Evolutionary conservation across 768 basidiomycete genomes (phyloP), one percentile per base, ranked within the genome.

Genomic region (Leccinum fibrillosum): DNA sequence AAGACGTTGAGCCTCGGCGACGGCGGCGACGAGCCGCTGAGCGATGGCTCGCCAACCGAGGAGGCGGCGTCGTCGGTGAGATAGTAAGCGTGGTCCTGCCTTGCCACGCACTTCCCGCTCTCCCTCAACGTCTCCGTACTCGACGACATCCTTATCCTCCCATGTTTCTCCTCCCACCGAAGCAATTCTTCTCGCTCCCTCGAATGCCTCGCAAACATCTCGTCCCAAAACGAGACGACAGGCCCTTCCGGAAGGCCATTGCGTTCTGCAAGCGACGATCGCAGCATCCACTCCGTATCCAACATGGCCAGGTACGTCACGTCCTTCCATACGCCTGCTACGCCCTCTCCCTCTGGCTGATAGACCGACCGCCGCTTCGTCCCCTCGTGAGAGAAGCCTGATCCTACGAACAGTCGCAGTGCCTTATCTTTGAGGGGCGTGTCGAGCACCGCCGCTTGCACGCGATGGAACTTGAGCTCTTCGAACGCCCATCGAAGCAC

Each of bases 321-420:
- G 58, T 87, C 84, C 61, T 79, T 84, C 83, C 83, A 87, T 49
- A 77, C 71, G 2, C 64, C 54, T 2, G 74, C 75, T 55, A 78
- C 59, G 17, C 69, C 73, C n/a, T 69, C 72, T 4, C 65, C 71
- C 7, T 64, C 67, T 5, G 77, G 73, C 59, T 78, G 78, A 64
- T 69, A 80, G 54, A 84, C 80, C 0, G 82, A 77, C 47, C 82
- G 77, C 32, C 86, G 80, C 45, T 80, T 79, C 9, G 77, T 82
- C 49, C 88, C 88, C 70, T 90, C 88, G 58, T 85, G 81, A 7
- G 69, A 69, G 65, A 90, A 88, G 9, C 83, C 82, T 55, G 58
- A 54, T 1, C 70, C 66, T 8, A 82, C 78, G 61, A 88, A 84
- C 12, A 88, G 66, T 15, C 73, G 73, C 26, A 81, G 63, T 1